Evolutionary conservation across 2,329 filamentous ascomycete genomes (phyloP).

Genomic region (Fusarium brevicatenulatum): DNA sequence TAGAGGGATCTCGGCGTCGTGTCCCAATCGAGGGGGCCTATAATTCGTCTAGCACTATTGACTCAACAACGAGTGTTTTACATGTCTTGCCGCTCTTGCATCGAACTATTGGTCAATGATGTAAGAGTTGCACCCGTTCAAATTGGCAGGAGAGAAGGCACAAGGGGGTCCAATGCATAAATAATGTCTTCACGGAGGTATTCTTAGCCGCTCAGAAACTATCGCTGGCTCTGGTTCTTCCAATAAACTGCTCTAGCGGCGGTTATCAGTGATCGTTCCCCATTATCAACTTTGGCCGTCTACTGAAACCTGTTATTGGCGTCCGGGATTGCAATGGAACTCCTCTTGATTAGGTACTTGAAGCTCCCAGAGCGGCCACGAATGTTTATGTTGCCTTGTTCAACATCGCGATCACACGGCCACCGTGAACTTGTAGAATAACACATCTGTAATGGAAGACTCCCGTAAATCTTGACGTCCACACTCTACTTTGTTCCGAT

Average conservation of each 20-base stretch:
- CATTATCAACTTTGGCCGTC: too few species aligned
- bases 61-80: not conserved
- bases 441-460: not conserved
- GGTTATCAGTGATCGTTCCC: too few species aligned
- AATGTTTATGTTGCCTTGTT: not conserved
- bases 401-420: not conserved
- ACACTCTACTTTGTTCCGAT: fast-evolving
- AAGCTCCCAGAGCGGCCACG: not conserved
- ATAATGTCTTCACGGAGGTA: too few species aligned
- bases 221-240: too few species aligned
- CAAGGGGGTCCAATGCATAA: fast-evolving
- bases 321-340: too few species aligned
- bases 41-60: not conserved
- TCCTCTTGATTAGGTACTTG: not conserved
- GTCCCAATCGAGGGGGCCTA: fast-evolving
- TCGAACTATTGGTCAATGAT: not conserved
- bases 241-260: too few species aligned
- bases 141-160: not conserved
- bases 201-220: too few species aligned
- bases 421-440: not conserved
- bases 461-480: not conserved
- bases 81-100: too few species aligned
- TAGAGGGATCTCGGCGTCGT: not conserved
- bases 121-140: not conserved
- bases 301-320: too few species aligned